Evolutionary conservation across 371 early-diverging fungal species (phyloP).

Genomic region (Dichotomocladium elegans): DNA sequence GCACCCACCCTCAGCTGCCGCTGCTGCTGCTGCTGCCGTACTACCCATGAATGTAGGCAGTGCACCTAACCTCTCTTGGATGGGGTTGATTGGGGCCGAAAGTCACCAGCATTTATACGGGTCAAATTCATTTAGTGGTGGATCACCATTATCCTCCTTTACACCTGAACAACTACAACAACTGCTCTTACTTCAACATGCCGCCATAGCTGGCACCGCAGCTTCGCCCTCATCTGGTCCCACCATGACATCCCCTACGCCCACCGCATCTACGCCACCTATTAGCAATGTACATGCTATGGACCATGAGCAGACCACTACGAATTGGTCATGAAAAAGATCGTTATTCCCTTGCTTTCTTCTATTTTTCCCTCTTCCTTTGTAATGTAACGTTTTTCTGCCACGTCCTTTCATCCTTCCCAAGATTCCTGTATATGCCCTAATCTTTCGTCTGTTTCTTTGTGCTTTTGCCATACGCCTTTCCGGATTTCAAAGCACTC

Average conservation of each 20-base stretch:
- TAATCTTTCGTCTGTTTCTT: background rate
- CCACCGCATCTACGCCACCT: background rate
- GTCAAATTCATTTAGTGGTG: conserved; percentile 1
- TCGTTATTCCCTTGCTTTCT: background rate
- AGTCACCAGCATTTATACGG: background rate
- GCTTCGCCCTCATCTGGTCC: background rate
- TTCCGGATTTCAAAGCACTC: too few species aligned
- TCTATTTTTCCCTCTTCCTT: background rate
- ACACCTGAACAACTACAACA: conserved; percentile 20
- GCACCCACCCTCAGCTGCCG: conserved; percentile 2
- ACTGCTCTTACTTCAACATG: conserved; percentile 17
- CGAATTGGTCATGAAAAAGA: conserved; percentile 6
- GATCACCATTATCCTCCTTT: conserved; percentile 9
- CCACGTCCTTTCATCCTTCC: background rate
- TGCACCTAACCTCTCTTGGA: conserved; percentile 20
- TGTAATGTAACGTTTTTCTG: conserved; percentile 2
- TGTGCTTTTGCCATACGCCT: background rate
- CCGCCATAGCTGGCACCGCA: conserved; percentile 2
- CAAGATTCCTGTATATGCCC: background rate
- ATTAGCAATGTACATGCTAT: conserved; percentile 5
- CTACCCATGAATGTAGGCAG: conserved; percentile 12
- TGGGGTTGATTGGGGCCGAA: conserved; percentile 16
- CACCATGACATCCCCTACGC: background rate
- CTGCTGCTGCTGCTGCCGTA: conserved; percentile 6
- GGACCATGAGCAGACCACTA: conserved; percentile 10